Conservation (phyloP, 805 yeast species). For the Nakazawaea sp. region DNA sequence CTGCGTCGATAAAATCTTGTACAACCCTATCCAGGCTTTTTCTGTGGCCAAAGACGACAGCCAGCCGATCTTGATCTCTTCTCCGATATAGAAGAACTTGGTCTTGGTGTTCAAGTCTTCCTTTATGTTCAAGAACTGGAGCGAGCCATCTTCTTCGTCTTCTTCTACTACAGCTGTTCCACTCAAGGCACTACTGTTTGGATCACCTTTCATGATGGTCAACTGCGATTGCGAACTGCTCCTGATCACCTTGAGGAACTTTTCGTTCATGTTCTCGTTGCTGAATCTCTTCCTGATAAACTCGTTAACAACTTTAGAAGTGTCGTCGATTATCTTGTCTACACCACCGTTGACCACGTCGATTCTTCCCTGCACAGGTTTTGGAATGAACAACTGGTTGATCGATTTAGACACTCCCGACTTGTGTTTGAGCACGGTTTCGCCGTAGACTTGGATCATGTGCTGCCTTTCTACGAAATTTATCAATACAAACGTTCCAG, state of each 20-base stretch:
- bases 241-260: slow-evolving; percentile 13
- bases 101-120: slow-evolving; percentile 9
- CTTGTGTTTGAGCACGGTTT: slow-evolving; percentile 48
- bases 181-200: slow-evolving; percentile 11
- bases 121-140: slow-evolving; percentile 17
- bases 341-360: slow-evolving; percentile 24
- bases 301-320: slow-evolving; percentile 37
- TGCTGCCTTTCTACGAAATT: slow-evolving; percentile 73
- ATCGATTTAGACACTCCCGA: slow-evolving; percentile 34
- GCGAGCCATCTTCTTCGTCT: slow-evolving; percentile 17
- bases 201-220: slow-evolving; percentile 6
- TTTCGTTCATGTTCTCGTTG: slow-evolving; percentile 5
- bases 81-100: slow-evolving; percentile 37
- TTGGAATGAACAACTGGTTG: slow-evolving; percentile 17
- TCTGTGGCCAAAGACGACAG: slow-evolving; percentile 35
- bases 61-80: slow-evolving; percentile 50
- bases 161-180: slow-evolving; percentile 22
- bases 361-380: slow-evolving; percentile 13
- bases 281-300: slow-evolving; percentile 25
- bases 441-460: slow-evolving; percentile 71
- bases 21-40: slow-evolving; percentile 74
- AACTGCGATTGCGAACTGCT: slow-evolving; percentile 10
- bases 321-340: slow-evolving; percentile 29
- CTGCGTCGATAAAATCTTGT: slow-evolving; percentile 54
- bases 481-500: slow-evolving; percentile 58